Base-by-base conservation (phyloP, 164 flowering plant species). In the Magnolia officinalis region DNA sequence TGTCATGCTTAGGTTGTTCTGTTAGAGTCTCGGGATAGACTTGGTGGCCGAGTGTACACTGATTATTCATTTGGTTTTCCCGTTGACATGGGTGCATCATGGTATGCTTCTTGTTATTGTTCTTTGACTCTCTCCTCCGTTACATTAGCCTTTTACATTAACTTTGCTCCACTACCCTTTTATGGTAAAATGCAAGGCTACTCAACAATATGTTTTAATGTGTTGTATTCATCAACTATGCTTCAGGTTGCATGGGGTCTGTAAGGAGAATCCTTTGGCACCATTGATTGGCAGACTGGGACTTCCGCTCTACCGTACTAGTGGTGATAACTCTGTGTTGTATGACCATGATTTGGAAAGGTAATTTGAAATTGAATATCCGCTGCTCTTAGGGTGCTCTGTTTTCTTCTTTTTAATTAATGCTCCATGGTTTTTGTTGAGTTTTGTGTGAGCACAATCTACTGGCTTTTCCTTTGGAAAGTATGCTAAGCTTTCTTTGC, bases 301-400 rank as follows among this genome's bases (percentile, higher is more conserved):
- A 63, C 79, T 96, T 59, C 99, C 98, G 0, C 86, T 94, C 51
- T 94, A 96, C 76, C 92, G 99, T 65, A 96, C 99, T 1, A 93
- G 99, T 78, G 99, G 97, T 66, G 99, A 96, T 82, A 90, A 96
- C 84, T 96, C 99, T 49, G 98, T 96, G 73, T 75, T 96, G 81
- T 94, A 94, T 87, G 99, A 96, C 83, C 98, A 96, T 85, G 99
- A 96, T 78, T 76, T 96, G 72, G 99, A 96, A 77, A 94, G 98
- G 98, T 90, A 79, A 58, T 1, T 70, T 55, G n/a, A n/a, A n/a
- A n/a, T n/a, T n/a, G 13, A 11, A 8, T 55, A 55, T 55, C 61
- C 13, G 4, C 16, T 55, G 18, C 61, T 55, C 61, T 55, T 16
- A 11, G 61, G 16, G 10, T 55, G 61, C 2, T 8, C 3, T 55